Conservation (phyloP, 371 early-diverging fungal species). For the Coemansia sp. region DNA sequence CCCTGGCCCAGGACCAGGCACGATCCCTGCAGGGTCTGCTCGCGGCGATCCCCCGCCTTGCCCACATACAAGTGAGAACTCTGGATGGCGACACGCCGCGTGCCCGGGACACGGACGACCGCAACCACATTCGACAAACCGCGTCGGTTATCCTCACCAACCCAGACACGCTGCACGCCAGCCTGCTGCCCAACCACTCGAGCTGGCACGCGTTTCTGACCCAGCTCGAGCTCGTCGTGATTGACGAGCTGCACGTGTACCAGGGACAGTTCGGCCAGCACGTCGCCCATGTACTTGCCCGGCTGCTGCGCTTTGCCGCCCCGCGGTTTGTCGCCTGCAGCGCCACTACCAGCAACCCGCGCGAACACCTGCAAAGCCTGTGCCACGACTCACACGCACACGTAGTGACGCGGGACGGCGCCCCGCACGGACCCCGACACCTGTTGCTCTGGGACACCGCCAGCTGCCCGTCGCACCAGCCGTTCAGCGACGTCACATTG, state of each 20-base stretch:
- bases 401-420: conserved; percentile 31
- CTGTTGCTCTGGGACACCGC: conserved; percentile 30
- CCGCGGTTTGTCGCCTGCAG: conserved; percentile 68
- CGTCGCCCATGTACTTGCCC: conserved; percentile 63
- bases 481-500: conserved; percentile 1
- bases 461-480: neutral
- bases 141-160: conserved; percentile 73
- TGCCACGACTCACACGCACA: conserved; percentile 13
- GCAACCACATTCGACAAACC: conserved; percentile 55
- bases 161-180: conserved; percentile 78
- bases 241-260: conserved; percentile 81
- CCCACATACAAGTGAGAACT: conserved; percentile 24
- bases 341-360: conserved; percentile 66
- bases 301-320: conserved; percentile 63
- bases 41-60: conserved; percentile 29
- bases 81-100: conserved; percentile 58
- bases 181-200: conserved; percentile 63
- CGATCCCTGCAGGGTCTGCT: conserved; percentile 54
- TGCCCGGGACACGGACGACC: conserved; percentile 5
- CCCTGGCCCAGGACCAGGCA: conserved; percentile 80
- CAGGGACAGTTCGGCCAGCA: conserved; percentile 70
- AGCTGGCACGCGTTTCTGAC: conserved; percentile 62
- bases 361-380: conserved; percentile 46
- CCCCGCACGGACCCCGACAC: conserved; percentile 22
- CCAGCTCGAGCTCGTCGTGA: conserved; percentile 61